A percentile compares a stretch with the other conserved stretches of the same genome.
Evolutionary conservation across 441 rosid species (phyloP).

Genomic region (Cnidoscolus chayamansa): DNA sequence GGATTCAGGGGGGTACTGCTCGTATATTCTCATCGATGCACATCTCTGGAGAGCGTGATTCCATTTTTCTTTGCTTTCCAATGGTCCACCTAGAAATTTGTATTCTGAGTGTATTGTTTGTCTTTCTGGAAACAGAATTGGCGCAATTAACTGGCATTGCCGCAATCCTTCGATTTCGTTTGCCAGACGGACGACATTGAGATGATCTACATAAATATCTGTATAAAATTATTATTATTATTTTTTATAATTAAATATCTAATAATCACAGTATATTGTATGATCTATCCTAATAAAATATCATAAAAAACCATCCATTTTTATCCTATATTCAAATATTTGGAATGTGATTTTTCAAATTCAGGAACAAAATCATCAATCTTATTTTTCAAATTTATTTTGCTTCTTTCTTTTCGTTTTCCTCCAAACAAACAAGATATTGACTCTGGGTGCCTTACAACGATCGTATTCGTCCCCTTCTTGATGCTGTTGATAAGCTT

Average conservation of each 20-base stretch:
- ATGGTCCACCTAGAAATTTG: not conserved
- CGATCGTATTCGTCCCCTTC: constrained; percentile 26
- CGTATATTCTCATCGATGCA: constrained; percentile 93
- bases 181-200: constrained; percentile 93
- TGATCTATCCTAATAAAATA: too few species aligned
- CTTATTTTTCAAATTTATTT: too few species aligned
- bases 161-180: constrained; percentile 87
- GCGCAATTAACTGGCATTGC: constrained; percentile 84
- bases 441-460: constrained; percentile 16
- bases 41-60: constrained; percentile 92
- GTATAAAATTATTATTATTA: too few species aligned
- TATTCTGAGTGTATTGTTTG: not conserved
- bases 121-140: constrained; percentile 47
- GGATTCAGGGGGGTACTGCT: constrained; percentile 62
- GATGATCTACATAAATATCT: constrained; percentile 32
- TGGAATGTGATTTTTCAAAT: too few species aligned
- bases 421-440: too few species aligned
- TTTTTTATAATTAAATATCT: too few species aligned
- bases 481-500: constrained; percentile 31
- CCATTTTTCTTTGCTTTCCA: too few species aligned
- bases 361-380: too few species aligned
- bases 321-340: too few species aligned
- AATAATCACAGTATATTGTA: too few species aligned
- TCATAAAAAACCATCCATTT: too few species aligned
- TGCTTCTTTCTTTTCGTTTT: too few species aligned